Evolutionary conservation across 2,329 filamentous ascomycete species (phyloP).

Genomic region (Aspergillus fischeri): DNA sequence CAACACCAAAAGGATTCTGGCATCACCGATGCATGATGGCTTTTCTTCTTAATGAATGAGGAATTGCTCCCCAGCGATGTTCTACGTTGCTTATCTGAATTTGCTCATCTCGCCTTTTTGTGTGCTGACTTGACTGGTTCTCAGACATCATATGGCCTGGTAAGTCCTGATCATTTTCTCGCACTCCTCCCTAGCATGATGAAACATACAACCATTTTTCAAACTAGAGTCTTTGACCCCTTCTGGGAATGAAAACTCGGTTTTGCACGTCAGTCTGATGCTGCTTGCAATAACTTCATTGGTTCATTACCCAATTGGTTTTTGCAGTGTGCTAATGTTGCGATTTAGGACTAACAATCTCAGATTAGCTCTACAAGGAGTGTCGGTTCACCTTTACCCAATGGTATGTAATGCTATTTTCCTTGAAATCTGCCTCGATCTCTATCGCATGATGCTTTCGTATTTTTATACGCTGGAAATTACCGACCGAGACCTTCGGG

Average conservation of each 20-base stretch:
- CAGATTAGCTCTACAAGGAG: slow-evolving; percentile 6
- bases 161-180: slow-evolving; percentile 20
- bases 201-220: slow-evolving; percentile 70
- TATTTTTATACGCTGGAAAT: slow-evolving; percentile 78
- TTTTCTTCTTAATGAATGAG: neutral
- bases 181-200: slow-evolving; percentile 52
- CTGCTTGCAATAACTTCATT: slow-evolving; percentile 19
- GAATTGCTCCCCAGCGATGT: neutral
- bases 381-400: neutral
- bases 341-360: slow-evolving; percentile 13
- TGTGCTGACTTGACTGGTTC: slow-evolving; percentile 1
- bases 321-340: slow-evolving; percentile 6
- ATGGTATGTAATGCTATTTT: slow-evolving; percentile 29
- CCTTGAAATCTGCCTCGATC: slow-evolving; percentile 2
- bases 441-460: slow-evolving; percentile 54
- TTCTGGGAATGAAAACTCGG: slow-evolving; percentile 70
- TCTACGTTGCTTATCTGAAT: neutral
- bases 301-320: slow-evolving; percentile 5
- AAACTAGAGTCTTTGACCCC: slow-evolving; percentile 97
- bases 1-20: neutral
- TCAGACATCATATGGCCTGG: slow-evolving; percentile 13
- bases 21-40: neutral
- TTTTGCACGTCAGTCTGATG: slow-evolving; percentile 90
- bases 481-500: slow-evolving; percentile 77
- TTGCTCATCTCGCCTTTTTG: neutral